Percentiles rank a stretch among this genome's conserved stretches.
phyloP scores from a whole-genome alignment of 176 grass and related monocot genomes.

The Phragmites australis region DNA sequence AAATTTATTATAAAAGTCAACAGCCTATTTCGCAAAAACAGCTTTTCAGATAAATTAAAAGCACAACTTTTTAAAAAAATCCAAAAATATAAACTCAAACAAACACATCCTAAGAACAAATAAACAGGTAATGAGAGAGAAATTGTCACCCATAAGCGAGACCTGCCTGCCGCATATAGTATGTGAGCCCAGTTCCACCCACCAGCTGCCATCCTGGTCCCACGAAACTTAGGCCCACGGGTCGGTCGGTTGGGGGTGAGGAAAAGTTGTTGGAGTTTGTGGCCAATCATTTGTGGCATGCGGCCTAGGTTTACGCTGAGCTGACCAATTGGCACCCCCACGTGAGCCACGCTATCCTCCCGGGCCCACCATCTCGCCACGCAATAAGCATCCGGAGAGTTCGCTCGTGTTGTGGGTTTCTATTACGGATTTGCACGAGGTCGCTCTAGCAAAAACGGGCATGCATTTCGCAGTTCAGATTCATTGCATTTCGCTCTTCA shows the following conservation, averaged over 20 bases:
- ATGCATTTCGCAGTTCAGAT: too few species aligned
- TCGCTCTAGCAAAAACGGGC: background rate
- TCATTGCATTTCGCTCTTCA: too few species aligned
- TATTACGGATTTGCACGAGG: background rate
- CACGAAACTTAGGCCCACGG: accelerated
- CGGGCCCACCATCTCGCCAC: background rate
- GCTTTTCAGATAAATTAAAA: too few species aligned
- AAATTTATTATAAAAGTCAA: too few species aligned
- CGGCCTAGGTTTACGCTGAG: background rate
- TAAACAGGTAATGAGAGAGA: too few species aligned
- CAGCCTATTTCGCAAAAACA: too few species aligned
- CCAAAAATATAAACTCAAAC: too few species aligned
- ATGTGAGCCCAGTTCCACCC: background rate
- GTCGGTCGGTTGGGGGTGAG: background rate
- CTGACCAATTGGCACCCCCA: constrained; percentile 31
- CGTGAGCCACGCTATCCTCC: constrained; percentile 42
- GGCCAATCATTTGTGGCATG: constrained; percentile 3
- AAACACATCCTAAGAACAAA: too few species aligned
- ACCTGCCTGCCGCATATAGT: too few species aligned
- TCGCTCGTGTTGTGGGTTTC: background rate
- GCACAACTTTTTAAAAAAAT: too few species aligned
- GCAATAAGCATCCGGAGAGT: constrained; percentile 4
- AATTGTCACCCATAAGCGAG: too few species aligned
- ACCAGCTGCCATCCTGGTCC: background rate
- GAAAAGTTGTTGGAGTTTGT: background rate